Evolutionary conservation across 2,329 filamentous ascomycete species (phyloP), one percentile per base, ranked within the genome.

Genomic region (Dothistroma septosporum): DNA sequence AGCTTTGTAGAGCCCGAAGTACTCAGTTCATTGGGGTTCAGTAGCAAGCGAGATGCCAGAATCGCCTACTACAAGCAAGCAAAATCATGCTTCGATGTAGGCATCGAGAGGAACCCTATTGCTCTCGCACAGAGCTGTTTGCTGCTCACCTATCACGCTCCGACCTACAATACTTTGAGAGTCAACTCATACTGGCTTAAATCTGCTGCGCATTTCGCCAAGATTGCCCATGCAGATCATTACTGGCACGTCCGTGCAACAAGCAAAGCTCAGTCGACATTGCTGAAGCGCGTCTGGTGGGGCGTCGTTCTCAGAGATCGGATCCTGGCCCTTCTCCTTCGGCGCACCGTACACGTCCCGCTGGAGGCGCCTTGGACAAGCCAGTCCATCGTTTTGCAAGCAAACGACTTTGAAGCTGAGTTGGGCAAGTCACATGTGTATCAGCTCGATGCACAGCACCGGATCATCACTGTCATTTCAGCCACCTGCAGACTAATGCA

Each of bases 281-380:
- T 62, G 14, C 35, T 62, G 44, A 62, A 62, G 32, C 60, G 60
- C 14, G 12, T 62, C 11, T 59, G 57, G 57, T 62, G 60, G 60
- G 52, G 60, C 21, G 60, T 62, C 8, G 19, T 62, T 19, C 59
- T 62, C 11, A 52, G 60, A 16, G 60, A 62, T 31, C 57, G 57
- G 16, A 62, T 59, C 21, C 37, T 62, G 16, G 55, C 60, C 4
- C 57, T 62, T 8, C 54, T 54, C 5, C 49, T 57, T 12, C 59
- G 59, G n/a, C 54, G 53, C 4, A 37, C 59, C 7, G 21, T 32
- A 21, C 54, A 57, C 14, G 47, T 55, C 11, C 47, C 53, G 6
- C 33, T 53, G 21, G 47, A 53, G 19, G 10, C 55, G 7, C 22
- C 32, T 9, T 60, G 58, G 58, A 55, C 33, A 32, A 48, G 33